These are phyloP conservation scores for Pichia manshurica DNA, from an alignment of 805 yeast genomes.

Conservation along the genomic window DNA sequence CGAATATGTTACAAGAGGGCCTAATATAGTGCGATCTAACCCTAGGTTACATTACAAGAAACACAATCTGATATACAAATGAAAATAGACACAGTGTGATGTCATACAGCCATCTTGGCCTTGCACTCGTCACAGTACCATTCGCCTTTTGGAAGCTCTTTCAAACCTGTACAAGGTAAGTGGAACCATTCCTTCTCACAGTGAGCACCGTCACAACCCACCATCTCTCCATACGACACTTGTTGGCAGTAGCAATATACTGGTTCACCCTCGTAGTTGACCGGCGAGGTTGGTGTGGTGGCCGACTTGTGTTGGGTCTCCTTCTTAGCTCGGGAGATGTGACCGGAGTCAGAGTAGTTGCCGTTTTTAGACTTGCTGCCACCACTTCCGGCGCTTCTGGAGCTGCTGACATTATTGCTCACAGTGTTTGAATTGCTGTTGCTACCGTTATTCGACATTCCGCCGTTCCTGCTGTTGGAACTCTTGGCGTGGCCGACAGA, in stretches of 20 bases:
- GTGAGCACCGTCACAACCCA: slow-evolving; percentile 93
- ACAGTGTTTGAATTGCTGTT: background rate
- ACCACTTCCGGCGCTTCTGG: background rate
- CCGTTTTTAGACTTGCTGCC: slow-evolving; percentile 3
- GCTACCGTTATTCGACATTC: background rate
- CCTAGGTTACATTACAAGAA: too few species aligned
- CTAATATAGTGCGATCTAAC: too few species aligned
- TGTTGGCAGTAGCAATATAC: slow-evolving; percentile 95
- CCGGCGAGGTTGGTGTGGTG: slow-evolving; percentile 14
- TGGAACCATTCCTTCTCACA: slow-evolving; percentile 96
- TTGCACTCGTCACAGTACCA: slow-evolving; percentile 75
- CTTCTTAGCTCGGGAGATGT: slow-evolving; percentile 11
- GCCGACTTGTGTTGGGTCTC: slow-evolving; percentile 15
- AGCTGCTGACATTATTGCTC: background rate
- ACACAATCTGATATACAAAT: too few species aligned
- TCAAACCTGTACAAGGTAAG: slow-evolving; percentile 83
- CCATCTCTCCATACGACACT: slow-evolving; percentile 98
- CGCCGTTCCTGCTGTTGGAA: background rate
- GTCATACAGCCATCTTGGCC: slow-evolving; percentile 15
- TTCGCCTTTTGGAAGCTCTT: slow-evolving; percentile 79
- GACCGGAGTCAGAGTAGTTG: background rate
- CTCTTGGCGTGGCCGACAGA: background rate
- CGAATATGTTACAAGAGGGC: too few species aligned
- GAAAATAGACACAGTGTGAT: too few species aligned
- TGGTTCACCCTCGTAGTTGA: slow-evolving; percentile 48